phyloP scores from a whole-genome alignment of 495 filamentous ascomycete genomes.

The Neurospora terricola region DNA sequence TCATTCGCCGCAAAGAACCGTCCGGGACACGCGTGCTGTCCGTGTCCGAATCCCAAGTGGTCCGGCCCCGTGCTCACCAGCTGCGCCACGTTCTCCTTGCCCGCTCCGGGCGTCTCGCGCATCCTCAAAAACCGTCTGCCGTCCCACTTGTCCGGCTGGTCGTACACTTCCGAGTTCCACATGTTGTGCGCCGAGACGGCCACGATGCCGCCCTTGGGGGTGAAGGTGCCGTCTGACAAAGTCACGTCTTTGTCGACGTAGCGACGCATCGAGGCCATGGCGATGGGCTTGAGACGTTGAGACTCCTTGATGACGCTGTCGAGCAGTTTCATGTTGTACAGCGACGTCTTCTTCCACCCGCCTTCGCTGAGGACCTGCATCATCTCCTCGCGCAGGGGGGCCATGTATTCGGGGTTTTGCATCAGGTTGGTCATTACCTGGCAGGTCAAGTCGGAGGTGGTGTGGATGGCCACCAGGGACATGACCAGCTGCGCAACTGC shows the following conservation, averaged over 20 bases:
- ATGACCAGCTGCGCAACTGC: slow-evolving; percentile 20
- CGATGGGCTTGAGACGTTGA: slow-evolving; percentile 30
- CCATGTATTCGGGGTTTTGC: slow-evolving; percentile 24
- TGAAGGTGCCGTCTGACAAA: slow-evolving; percentile 38
- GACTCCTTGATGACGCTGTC: slow-evolving; percentile 42
- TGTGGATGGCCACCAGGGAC: slow-evolving; percentile 24
- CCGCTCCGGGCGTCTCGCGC: slow-evolving; percentile 18
- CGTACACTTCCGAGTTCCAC: slow-evolving; percentile 34
- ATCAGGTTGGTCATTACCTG: slow-evolving; percentile 28
- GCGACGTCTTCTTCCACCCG: slow-evolving; percentile 36
- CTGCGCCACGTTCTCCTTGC: slow-evolving; percentile 34
- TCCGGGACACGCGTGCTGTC: slow-evolving; percentile 30
- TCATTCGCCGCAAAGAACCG: slow-evolving; percentile 34
- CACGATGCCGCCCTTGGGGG: slow-evolving; percentile 38
- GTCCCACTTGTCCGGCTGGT: slow-evolving; percentile 34
- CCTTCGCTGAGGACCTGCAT: slow-evolving; percentile 18
- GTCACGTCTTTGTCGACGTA: slow-evolving; percentile 23
- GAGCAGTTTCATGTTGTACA: slow-evolving; percentile 44
- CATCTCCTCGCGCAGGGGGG: slow-evolving; percentile 29
- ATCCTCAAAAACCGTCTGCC: slow-evolving; percentile 37
- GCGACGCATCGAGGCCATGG: slow-evolving; percentile 32
- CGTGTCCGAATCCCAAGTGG: slow-evolving; percentile 31
- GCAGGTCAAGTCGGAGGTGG: slow-evolving; percentile 27
- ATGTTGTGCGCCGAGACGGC: slow-evolving; percentile 23
- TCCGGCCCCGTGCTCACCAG: slow-evolving; percentile 34